phyloP scores from a whole-genome alignment of 805 yeast species.

The Isabelozyma pseudorhagii region DNA sequence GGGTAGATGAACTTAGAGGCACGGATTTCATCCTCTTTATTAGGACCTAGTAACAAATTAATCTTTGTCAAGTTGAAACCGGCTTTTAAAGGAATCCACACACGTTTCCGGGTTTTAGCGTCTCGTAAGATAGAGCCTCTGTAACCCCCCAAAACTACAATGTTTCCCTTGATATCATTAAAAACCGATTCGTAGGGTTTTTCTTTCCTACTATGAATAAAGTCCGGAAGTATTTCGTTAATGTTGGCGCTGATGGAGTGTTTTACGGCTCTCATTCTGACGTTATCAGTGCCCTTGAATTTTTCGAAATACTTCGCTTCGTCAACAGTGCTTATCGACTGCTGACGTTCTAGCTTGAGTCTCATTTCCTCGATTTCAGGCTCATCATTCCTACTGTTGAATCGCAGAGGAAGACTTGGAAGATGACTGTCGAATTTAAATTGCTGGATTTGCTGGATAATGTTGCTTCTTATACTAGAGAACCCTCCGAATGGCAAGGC shows the following conservation, averaged over 20 bases:
- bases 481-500: constrained; percentile 58
- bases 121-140: constrained; percentile 80
- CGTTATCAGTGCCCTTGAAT: constrained; percentile 59
- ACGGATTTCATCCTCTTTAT: constrained; percentile 60
- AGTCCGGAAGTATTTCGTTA: constrained; percentile 36
- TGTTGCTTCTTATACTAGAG: constrained; percentile 21
- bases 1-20: constrained; percentile 57
- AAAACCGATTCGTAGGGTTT: constrained; percentile 44
- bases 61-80: constrained; percentile 73
- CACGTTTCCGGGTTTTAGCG: constrained; percentile 55
- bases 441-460: constrained; percentile 22
- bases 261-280: constrained; percentile 66
- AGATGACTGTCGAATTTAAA: constrained; percentile 18
- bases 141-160: constrained; percentile 83
- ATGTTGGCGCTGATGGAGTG: constrained; percentile 55
- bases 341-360: constrained; percentile 48
- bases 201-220: constrained; percentile 12
- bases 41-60: constrained; percentile 71
- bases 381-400: constrained; percentile 4
- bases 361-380: constrained; percentile 27
- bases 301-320: constrained; percentile 58
- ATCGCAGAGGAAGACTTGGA: constrained; percentile 12
- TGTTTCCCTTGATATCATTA: constrained; percentile 69
- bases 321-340: constrained; percentile 57
- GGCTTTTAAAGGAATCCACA: constrained; percentile 87